phyloP scores from a whole-genome alignment of 257 asterid species.

The Gentiana straminea region DNA sequence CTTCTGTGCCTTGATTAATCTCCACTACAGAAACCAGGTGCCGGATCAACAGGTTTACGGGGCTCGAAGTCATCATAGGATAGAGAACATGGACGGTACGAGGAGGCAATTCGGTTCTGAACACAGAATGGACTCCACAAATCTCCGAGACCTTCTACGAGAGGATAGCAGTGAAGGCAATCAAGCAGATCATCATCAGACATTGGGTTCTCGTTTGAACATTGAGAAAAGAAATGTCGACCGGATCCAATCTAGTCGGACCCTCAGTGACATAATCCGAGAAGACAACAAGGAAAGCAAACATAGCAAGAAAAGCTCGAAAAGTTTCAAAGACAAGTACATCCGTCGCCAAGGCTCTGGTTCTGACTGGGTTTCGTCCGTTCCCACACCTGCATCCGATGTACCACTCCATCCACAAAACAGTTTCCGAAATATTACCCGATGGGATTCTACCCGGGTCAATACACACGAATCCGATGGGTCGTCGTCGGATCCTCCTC shows the following conservation, averaged over 20 bases:
- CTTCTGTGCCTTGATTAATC: too few species aligned
- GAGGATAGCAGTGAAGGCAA: slow-evolving; percentile 3
- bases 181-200: not conserved
- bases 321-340: slow-evolving; percentile 45
- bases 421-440: slow-evolving; percentile 20
- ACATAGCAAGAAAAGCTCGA: slow-evolving; percentile 41
- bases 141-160: slow-evolving; percentile 3
- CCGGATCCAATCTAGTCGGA: slow-evolving; percentile 27
- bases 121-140: slow-evolving; percentile 1
- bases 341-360: slow-evolving; percentile 31
- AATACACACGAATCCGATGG: not conserved
- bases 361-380: slow-evolving; percentile 37
- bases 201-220: slow-evolving; percentile 17
- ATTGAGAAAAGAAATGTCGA: slow-evolving; percentile 9
- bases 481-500: slow-evolving; percentile 10
- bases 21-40: too few species aligned
- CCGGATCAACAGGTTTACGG: too few species aligned
- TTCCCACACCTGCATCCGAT: slow-evolving; percentile 62
- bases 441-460: slow-evolving; percentile 27
- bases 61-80: not conserved
- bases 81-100: not conserved
- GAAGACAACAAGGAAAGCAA: slow-evolving; percentile 37
- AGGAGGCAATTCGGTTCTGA: slow-evolving; percentile 6
- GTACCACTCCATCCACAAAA: slow-evolving; percentile 27
- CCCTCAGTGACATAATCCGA: slow-evolving; percentile 49